A percentile compares a stretch with the other conserved stretches of the same genome.
Conservation (phyloP, 2,329 filamentous ascomycete species). For the Neonectria neomacrospora region DNA sequence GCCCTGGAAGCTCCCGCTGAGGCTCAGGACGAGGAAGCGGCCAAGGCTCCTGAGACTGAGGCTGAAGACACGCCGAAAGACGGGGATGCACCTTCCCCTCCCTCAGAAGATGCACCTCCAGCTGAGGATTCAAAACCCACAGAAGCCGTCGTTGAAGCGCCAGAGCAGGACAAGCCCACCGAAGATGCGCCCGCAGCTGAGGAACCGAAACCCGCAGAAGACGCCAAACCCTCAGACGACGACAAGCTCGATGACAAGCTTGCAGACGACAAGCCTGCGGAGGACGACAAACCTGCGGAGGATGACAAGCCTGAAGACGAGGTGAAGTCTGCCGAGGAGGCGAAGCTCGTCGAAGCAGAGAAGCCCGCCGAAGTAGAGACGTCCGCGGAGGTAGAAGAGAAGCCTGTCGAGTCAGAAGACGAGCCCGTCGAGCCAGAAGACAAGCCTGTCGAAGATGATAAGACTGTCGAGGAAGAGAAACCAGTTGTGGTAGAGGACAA, state of each 20-base stretch:
- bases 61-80: slow-evolving; percentile 5
- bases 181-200: slow-evolving; percentile 12
- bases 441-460: neutral
- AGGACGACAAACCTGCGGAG: slow-evolving; percentile 9
- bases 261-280: slow-evolving; percentile 12
- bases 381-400: neutral
- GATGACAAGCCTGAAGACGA: slow-evolving; percentile 4
- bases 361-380: neutral
- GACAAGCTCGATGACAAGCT: slow-evolving; percentile 13
- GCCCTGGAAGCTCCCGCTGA: slow-evolving; percentile 7
- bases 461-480: neutral
- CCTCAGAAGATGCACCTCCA: slow-evolving; percentile 8
- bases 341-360: neutral
- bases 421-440: neutral
- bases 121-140: neutral
- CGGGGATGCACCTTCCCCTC: neutral
- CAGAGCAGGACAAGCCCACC: slow-evolving; percentile 7
- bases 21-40: slow-evolving; percentile 10
- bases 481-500: neutral
- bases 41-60: neutral
- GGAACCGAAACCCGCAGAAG: slow-evolving; percentile 15
- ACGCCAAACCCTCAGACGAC: slow-evolving; percentile 16
- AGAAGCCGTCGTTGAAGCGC: slow-evolving; percentile 3
- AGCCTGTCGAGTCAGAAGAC: slow-evolving; percentile 1
- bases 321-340: slow-evolving; percentile 1